Percentiles rank a stretch among this genome's conserved stretches.
phyloP scores from a whole-genome alignment of 2,329 filamentous ascomycete genomes.

The Exophiala sp. region DNA sequence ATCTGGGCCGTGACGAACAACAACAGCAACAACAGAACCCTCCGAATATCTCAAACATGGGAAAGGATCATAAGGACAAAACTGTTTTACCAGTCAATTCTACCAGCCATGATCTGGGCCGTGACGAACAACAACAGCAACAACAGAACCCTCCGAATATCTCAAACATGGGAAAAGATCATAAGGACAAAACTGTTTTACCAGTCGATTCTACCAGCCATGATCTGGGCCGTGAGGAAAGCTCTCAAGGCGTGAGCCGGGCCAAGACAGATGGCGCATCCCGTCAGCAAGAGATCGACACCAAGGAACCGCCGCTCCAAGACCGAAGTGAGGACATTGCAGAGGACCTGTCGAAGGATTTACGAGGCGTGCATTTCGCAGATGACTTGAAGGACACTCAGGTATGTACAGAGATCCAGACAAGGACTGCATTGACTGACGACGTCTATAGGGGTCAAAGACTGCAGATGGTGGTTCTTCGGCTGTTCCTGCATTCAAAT shows the following conservation, averaged over 20 bases:
- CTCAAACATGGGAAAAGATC: no score
- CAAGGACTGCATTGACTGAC: not conserved
- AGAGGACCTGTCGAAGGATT: not conserved
- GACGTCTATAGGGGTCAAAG: not conserved
- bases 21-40: no score
- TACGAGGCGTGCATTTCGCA: not conserved
- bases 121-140: not conserved
- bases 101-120: no score
- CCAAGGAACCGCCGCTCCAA: not conserved
- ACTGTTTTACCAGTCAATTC: no score
- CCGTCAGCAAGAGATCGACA: not conserved
- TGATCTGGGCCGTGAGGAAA: not conserved
- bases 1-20: no score
- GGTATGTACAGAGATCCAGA: not conserved
- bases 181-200: not conserved
- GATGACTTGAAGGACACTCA: not conserved
- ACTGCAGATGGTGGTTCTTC: not conserved
- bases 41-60: no score
- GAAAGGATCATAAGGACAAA: no score
- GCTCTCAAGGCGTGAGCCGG: not conserved
- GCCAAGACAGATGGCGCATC: not conserved
- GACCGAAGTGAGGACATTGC: not conserved
- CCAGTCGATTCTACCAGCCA: not conserved
- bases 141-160: no score
- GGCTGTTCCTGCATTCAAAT: slow-evolving; percentile 32